Conservation (phyloP, 2,329 filamentous ascomycete species). For the Colletotrichum salicis region DNA sequence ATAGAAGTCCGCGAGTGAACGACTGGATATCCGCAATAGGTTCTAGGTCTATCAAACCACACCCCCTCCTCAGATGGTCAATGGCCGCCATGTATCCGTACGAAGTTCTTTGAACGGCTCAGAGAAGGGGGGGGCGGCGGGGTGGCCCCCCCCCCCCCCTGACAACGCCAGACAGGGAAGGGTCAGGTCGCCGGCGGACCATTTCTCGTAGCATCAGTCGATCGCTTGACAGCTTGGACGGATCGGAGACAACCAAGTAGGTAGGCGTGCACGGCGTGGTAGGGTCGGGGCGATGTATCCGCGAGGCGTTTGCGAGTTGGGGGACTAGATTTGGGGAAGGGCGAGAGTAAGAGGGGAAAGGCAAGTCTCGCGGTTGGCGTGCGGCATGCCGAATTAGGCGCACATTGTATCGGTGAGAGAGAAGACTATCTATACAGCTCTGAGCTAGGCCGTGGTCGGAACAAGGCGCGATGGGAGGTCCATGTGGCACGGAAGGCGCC, state of each 20-base stretch:
- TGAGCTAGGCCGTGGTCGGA: neutral
- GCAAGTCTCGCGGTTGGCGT: neutral
- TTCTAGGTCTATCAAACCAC: constrained; percentile 16
- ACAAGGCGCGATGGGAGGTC: neutral
- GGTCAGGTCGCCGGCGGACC: constrained; percentile 23
- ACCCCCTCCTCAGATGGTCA: constrained; percentile 4
- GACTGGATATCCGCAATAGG: neutral
- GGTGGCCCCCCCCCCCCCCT: constrained; percentile 7
- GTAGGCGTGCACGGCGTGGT: neutral
- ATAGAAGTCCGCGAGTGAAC: neutral
- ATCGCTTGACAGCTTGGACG: constrained; percentile 28
- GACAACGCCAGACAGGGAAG: constrained; percentile 16
- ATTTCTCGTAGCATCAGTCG: constrained; percentile 22
- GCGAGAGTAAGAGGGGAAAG: neutral
- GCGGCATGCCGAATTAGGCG: constrained; percentile 9
- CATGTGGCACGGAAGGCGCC: constrained; percentile 4
- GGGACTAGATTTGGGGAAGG: neutral
- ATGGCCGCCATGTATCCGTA: neutral
- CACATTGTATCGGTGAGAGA: constrained; percentile 12
- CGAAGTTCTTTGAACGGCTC: neutral
- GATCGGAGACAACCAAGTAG: constrained; percentile 1
- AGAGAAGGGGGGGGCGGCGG: constrained; percentile 19
- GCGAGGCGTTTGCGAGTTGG: neutral
- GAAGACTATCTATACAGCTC: constrained; percentile 1
- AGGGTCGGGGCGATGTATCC: neutral